Conservation (phyloP, 495 filamentous ascomycete species). For the Talaromyces adpressus region DNA sequence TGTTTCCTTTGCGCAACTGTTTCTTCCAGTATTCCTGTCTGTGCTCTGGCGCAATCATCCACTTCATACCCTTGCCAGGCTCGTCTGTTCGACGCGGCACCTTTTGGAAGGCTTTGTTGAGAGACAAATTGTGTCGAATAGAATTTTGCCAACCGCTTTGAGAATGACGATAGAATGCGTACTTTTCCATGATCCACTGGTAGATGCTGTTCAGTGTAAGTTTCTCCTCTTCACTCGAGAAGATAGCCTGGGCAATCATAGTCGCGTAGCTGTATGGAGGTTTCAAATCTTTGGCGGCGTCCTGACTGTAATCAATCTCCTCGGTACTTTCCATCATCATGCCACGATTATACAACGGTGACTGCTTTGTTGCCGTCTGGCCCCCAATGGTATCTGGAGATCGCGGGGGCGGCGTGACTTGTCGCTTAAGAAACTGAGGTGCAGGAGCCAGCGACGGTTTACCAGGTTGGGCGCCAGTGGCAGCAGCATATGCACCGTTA, state of each 20-base stretch:
- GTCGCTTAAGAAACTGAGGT: slow-evolving; percentile 60
- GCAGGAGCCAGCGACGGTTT: slow-evolving; percentile 59
- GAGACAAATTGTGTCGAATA: slow-evolving; percentile 89
- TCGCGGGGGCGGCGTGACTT: slow-evolving; percentile 57
- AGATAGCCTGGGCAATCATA: slow-evolving; percentile 92
- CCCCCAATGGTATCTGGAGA: slow-evolving; percentile 36
- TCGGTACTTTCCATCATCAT: slow-evolving; percentile 69
- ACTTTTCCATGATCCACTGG: slow-evolving; percentile 78
- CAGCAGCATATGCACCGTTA: background rate
- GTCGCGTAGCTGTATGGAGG: slow-evolving; percentile 95
- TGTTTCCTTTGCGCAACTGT: slow-evolving; percentile 37
- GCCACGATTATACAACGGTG: slow-evolving; percentile 54
- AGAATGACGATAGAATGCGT: slow-evolving; percentile 83
- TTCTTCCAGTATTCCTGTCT: slow-evolving; percentile 71
- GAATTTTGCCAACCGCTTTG: slow-evolving; percentile 94
- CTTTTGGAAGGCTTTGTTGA: slow-evolving; percentile 90
- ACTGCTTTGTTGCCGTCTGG: slow-evolving; percentile 46
- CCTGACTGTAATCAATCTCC: slow-evolving; percentile 77
- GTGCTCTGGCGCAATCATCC: slow-evolving; percentile 76
- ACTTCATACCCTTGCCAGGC: slow-evolving; percentile 98
- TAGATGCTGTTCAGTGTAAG: slow-evolving; percentile 87
- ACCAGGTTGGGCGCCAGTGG: slow-evolving; percentile 21
- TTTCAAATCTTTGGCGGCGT: slow-evolving; percentile 80
- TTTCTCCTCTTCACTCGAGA: slow-evolving; percentile 75
- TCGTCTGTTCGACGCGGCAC: slow-evolving; percentile 87